These are phyloP conservation scores for Oryza glaberrima DNA, from an alignment of 176 grass and related monocot species.

Conservation along the genomic window DNA sequence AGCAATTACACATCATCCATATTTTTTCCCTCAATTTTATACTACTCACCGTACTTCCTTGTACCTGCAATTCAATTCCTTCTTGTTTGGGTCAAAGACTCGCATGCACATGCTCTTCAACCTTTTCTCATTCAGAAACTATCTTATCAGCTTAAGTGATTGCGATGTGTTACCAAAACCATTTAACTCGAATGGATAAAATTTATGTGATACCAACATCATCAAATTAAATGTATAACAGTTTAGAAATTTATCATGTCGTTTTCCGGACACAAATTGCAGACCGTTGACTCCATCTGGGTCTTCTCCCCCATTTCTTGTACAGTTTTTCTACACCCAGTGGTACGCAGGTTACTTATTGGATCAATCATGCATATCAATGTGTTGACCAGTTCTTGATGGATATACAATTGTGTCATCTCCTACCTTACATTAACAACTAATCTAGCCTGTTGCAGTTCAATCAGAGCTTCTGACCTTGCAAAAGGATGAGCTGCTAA, in stretches of 20 bases:
- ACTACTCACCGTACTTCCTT: neutral
- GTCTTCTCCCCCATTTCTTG: neutral
- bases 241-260: neutral
- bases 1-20: neutral
- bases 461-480: constrained; percentile 25
- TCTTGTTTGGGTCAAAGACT: constrained; percentile 24
- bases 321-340: neutral
- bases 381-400: constrained; percentile 48
- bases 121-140: neutral
- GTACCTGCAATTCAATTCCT: neutral
- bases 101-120: constrained; percentile 27
- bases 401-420: constrained; percentile 12
- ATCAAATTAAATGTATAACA: constrained; percentile 4
- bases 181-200: constrained; percentile 7
- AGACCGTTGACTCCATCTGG: constrained; percentile 31
- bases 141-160: constrained; percentile 2
- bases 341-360: constrained; percentile 10
- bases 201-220: neutral
- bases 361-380: constrained; percentile 15
- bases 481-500: constrained; percentile 36
- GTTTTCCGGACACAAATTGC: constrained; percentile 39
- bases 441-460: constrained; percentile 14
- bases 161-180: constrained; percentile 17
- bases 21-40: constrained; percentile 4
- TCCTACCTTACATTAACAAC: constrained; percentile 21